Conservation (phyloP, 345 rosid species). For the Passiflora organensis region DNA sequence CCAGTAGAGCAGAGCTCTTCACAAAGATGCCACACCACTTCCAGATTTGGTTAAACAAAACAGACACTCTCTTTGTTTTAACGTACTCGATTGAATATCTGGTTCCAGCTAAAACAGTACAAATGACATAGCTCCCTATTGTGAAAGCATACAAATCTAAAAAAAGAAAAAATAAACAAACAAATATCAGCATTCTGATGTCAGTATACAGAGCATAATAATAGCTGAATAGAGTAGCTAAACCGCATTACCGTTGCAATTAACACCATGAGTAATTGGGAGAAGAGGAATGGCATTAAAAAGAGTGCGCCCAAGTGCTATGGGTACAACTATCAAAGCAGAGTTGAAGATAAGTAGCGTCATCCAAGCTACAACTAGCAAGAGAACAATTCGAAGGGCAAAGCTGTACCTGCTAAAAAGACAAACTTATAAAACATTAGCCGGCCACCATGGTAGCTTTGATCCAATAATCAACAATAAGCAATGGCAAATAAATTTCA, state of each 20-base stretch:
- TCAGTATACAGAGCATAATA: background rate
- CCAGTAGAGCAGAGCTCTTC: conserved; percentile 74
- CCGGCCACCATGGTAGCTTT: background rate
- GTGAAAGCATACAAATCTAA: conserved; percentile 89
- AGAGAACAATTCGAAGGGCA: conserved; percentile 72
- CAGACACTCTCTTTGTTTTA: conserved; percentile 62
- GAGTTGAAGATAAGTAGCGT: conserved; percentile 91
- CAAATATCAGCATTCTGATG: conserved; percentile 14
- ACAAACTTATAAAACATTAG: conserved; percentile 12
- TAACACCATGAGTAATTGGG: conserved; percentile 95
- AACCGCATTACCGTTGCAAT: conserved; percentile 74
- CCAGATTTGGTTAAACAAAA: conserved; percentile 68
- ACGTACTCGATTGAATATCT: conserved; percentile 79
- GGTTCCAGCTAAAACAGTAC: conserved; percentile 85
- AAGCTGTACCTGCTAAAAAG: conserved; percentile 74
- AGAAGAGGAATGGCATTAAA: conserved; percentile 90
- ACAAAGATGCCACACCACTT: conserved; percentile 84
- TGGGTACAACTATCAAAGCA: conserved; percentile 76
- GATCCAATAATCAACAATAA: background rate
- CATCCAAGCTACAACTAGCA: conserved; percentile 94
- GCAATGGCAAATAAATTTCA: background rate
- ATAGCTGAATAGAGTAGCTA: conserved; percentile 1
- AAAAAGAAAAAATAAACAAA: conserved; percentile 8
- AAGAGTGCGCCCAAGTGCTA: conserved; percentile 90
- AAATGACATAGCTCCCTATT: conserved; percentile 90